Evolutionary conservation across 1,139 yeast genomes (phyloP).

Genomic region (Arxiozyma slooffiae): DNA sequence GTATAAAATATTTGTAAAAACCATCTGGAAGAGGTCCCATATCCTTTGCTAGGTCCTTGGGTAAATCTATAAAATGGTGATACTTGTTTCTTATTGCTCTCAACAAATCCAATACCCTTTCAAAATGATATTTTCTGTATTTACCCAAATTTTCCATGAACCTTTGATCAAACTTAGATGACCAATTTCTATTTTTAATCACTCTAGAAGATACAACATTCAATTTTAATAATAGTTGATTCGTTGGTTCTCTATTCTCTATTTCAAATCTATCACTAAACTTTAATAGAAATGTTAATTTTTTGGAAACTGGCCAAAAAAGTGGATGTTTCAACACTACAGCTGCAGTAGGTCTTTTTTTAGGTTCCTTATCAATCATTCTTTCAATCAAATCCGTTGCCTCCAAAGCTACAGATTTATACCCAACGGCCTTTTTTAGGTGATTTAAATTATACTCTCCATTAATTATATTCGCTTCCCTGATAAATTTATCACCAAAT

Average conservation of each 20-base stretch:
- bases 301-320: conserved; percentile 72
- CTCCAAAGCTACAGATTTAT: conserved; percentile 38
- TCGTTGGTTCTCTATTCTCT: conserved; percentile 81
- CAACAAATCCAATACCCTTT: conserved; percentile 69
- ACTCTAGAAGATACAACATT: conserved; percentile 48
- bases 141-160: conserved; percentile 80
- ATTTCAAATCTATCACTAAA: conserved; percentile 87
- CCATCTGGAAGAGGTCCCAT: conserved; percentile 83
- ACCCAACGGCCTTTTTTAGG: conserved; percentile 25
- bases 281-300: conserved; percentile 70
- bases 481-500: conserved; percentile 75
- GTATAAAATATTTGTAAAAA: conserved; percentile 64
- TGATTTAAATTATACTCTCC: conserved; percentile 51
- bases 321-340: conserved; percentile 71
- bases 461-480: conserved; percentile 83
- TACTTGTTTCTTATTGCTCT: conserved; percentile 87
- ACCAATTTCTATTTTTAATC: conserved; percentile 70
- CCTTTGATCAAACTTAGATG: conserved; percentile 51
- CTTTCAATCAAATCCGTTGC: conserved; percentile 59
- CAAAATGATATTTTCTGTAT: conserved; percentile 77
- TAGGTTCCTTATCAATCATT: conserved; percentile 67
- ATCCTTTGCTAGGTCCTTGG: conserved; percentile 45
- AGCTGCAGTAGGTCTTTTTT: conserved; percentile 60
- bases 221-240: conserved; percentile 48
- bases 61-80: conserved; percentile 88